These are phyloP conservation scores for Cryphonectria parasitica DNA, from an alignment of 2,329 filamentous ascomycete genomes.

Conservation along the genomic window DNA sequence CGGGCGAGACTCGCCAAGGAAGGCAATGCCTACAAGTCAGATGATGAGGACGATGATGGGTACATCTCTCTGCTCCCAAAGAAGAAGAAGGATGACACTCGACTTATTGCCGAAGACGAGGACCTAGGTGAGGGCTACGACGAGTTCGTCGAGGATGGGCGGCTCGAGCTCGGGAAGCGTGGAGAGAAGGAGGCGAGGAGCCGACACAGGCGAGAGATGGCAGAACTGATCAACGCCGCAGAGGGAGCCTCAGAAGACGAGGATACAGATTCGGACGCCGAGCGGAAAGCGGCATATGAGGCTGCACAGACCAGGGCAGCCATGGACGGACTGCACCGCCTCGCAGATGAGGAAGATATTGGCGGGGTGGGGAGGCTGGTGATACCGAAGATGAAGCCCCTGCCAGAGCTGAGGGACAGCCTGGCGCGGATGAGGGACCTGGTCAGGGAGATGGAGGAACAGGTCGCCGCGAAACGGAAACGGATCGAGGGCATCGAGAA, in stretches of 20 bases:
- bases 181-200: constrained; percentile 74
- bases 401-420: constrained; percentile 74
- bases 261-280: constrained; percentile 70
- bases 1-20: constrained; percentile 76
- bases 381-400: constrained; percentile 71
- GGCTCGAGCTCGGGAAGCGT: constrained; percentile 75
- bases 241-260: constrained; percentile 46
- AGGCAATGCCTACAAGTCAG: constrained; percentile 65
- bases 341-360: constrained; percentile 44
- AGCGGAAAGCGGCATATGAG: constrained; percentile 82
- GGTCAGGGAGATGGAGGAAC: constrained; percentile 65
- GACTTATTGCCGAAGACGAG: constrained; percentile 84
- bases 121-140: constrained; percentile 94
- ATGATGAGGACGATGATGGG: constrained; percentile 48
- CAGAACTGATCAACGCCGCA: constrained; percentile 78
- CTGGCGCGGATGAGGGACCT: constrained; percentile 66
- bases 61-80: constrained; percentile 42
- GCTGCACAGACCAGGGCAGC: constrained; percentile 83
- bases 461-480: constrained; percentile 62
- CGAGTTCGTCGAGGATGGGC: constrained; percentile 84
- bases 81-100: constrained; percentile 70
- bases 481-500: constrained; percentile 68
- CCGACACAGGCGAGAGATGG: constrained; percentile 76
- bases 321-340: constrained; percentile 70
- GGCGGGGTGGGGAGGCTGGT: constrained; percentile 43